Evolutionary conservation across 2,329 filamentous ascomycete species (phyloP), one percentile per base, ranked within the genome.

Genomic region (Calonectria pauciramosa): DNA sequence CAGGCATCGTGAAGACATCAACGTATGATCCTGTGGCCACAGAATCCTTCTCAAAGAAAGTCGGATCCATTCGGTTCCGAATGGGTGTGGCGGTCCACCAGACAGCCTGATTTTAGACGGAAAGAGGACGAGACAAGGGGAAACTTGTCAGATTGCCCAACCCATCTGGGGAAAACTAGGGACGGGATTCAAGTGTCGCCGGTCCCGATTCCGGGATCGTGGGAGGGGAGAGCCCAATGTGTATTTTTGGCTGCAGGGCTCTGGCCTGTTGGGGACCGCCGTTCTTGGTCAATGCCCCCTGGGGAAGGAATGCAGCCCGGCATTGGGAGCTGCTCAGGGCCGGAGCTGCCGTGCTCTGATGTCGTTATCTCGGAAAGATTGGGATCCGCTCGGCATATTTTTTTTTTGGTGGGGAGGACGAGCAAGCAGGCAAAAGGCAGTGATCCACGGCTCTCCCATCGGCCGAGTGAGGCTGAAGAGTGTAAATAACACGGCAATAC

Each of bases 401-500:
- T 63, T 63, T 63, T 63, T 63, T 63, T 41, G 56, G 34, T 28
- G 56, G 56, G n/a, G 52, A 56, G 52, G 18, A 34, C 30, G 56
- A 26, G 56, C 14, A 36, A 36, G 7, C 20, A 23, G 36, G 16
- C n/a, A 26, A 41, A 20, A 28, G 14, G 14, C 56, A 63, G 11
- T 28, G 14, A 41, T 63, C 36, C 34, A 23, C 56, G 56, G 23
- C 34, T 16, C 18, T 26, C 56, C 41, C 26, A 41, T 34, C 56
- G 56, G 56, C 34, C 56, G 56, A 63, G 10, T 63, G 56, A 63
- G 56, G 56, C 56, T 63, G 28, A 63, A 41, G 36, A 41, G 14
- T 63, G 56, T 63, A 63, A 63, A 63, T 63, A 44, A 63, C 56
- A 63, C 56, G 56, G 56, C 56, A 63, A 63, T 63, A 63, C 32